A percentile compares a stretch with the other conserved stretches of the same genome.
Conservation (phyloP, 176 grass and related monocot species). For the Thalia dealbata region DNA sequence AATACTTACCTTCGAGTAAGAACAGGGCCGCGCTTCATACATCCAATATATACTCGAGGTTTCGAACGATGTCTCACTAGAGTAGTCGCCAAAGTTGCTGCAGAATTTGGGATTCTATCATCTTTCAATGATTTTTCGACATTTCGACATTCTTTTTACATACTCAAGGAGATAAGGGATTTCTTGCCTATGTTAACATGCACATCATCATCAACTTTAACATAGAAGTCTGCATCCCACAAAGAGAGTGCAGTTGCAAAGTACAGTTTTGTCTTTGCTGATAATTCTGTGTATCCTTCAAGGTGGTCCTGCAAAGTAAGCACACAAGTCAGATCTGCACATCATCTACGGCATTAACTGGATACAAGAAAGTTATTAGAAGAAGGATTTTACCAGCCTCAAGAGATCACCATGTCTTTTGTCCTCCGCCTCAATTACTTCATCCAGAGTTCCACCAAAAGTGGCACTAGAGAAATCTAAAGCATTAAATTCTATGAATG, state of each 20-base stretch:
- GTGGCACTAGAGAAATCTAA: too few species aligned
- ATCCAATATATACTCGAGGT: neutral
- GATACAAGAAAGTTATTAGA: too few species aligned
- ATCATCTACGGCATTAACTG: too few species aligned
- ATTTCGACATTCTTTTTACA: neutral
- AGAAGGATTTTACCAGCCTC: too few species aligned
- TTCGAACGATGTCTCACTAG: neutral
- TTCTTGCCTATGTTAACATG: neutral
- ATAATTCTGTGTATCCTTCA: neutral
- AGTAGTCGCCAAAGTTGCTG: neutral
- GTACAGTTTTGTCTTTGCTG: neutral
- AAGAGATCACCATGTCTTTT: too few species aligned
- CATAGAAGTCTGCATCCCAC: neutral
- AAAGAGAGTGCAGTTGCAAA: neutral
- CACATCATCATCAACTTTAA: slow-evolving; percentile 1
- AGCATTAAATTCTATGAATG: too few species aligned
- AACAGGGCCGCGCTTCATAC: slow-evolving; percentile 6
- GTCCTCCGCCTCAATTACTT: too few species aligned
- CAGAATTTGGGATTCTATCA: neutral
- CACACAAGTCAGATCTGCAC: neutral
- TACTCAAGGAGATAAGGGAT: neutral
- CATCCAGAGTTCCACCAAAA: too few species aligned
- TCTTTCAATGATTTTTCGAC: neutral
- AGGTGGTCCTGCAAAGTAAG: neutral
- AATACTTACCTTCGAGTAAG: neutral